These are phyloP conservation scores for Coelastrella sp. DNA, from an alignment of 139 green algal species.

Conservation along the genomic window DNA sequence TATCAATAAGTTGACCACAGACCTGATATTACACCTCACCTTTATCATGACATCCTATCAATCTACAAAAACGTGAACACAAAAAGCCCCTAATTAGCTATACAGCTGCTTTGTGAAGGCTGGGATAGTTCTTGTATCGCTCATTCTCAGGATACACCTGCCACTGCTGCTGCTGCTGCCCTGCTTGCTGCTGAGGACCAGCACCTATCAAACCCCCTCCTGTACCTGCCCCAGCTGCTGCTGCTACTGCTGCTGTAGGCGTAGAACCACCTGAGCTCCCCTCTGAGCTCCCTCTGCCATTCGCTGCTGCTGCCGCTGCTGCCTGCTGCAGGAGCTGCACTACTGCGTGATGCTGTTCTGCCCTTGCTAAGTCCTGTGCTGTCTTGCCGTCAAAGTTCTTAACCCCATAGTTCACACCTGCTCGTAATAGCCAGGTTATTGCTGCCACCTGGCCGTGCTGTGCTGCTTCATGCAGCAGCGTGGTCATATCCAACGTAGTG, in stretches of 20 bases:
- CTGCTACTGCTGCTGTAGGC: neutral
- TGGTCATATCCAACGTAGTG: slow-evolving; percentile 23
- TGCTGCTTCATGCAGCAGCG: slow-evolving; percentile 41
- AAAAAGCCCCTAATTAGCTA: too few relatives aligned
- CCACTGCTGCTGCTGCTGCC: slow-evolving; percentile 1
- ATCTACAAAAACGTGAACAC: too few relatives aligned
- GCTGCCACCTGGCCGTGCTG: neutral
- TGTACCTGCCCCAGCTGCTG: neutral
- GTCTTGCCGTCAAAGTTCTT: neutral
- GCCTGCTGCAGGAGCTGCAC: slow-evolving; percentile 33
- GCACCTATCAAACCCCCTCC: neutral
- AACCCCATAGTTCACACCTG: neutral
- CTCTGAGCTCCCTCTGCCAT: neutral
- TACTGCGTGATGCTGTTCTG: slow-evolving; percentile 23
- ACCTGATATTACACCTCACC: too few relatives aligned
- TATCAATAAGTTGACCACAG: too few relatives aligned
- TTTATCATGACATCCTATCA: too few relatives aligned
- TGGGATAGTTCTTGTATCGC: slow-evolving; percentile 29
- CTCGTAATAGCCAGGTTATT: slow-evolving; percentile 2
- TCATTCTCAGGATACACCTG: slow-evolving; percentile 34
- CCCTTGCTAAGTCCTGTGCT: slow-evolving; percentile 20
- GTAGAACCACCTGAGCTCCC: neutral
- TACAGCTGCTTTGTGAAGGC: too few relatives aligned
- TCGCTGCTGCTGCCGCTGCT: neutral
- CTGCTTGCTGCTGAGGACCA: slow-evolving; percentile 34